A percentile compares a stretch with the other conserved stretches of the same genome.
Conservation (phyloP, 441 rosid genomes). For the Capsella rubella region DNA sequence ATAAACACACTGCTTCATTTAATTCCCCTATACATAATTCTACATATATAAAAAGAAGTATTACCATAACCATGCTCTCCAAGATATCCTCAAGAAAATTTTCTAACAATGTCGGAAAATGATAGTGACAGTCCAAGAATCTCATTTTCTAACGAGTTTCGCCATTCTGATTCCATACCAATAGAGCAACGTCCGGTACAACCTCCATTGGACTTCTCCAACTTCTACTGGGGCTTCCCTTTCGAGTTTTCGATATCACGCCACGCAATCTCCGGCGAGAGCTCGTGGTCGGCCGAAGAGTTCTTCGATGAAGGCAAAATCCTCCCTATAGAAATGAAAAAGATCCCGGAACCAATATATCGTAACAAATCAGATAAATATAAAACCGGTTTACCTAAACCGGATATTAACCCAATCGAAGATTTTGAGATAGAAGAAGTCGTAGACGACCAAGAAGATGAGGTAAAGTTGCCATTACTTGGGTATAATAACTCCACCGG, state of each 20-base stretch:
- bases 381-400: constrained; percentile 15
- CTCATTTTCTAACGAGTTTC: no score
- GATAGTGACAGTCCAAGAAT: no score
- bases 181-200: no score
- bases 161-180: no score
- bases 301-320: constrained; percentile 77
- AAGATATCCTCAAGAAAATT: neutral
- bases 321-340: constrained; percentile 37
- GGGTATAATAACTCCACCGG: constrained; percentile 67
- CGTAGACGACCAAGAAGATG: constrained; percentile 25
- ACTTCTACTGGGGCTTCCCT: no score
- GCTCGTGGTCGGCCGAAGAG: constrained; percentile 76
- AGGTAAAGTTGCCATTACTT: constrained; percentile 59
- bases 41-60: no score
- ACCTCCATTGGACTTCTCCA: no score
- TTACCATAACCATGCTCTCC: no score
- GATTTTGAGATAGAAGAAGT: constrained; percentile 33
- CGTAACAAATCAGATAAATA: neutral
- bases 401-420: constrained; percentile 6
- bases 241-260: no score
- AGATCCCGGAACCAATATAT: constrained; percentile 33
- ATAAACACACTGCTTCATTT: constrained; percentile 11
- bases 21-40: neutral
- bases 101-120: no score
- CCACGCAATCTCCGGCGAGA: constrained; percentile 37